Conservation (phyloP, 768 basidiomycete genomes). For the Leccinum fibrillosum region DNA sequence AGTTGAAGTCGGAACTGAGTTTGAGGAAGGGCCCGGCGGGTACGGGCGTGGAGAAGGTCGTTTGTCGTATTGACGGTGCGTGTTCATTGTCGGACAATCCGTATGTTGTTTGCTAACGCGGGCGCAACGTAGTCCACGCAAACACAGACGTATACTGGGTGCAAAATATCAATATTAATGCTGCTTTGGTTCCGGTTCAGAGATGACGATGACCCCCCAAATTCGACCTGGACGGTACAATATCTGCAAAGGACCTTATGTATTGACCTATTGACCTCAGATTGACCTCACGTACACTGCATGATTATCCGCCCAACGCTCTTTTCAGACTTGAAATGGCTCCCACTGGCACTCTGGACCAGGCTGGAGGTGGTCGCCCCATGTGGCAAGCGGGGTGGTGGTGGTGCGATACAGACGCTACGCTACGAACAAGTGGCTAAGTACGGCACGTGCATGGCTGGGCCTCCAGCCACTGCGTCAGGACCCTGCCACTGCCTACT, state of each 20-base stretch:
- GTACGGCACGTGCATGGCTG: too few relatives aligned
- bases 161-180: constrained; percentile 34
- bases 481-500: too few relatives aligned
- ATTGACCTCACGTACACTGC: too few relatives aligned
- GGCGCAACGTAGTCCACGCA: constrained; percentile 41
- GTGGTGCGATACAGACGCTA: too few relatives aligned
- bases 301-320: too few relatives aligned
- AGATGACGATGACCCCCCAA: not conserved
- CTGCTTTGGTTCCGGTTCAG: not conserved
- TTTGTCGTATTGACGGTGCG: constrained; percentile 62
- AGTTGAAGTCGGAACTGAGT: constrained; percentile 49
- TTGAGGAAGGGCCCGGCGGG: constrained; percentile 26
- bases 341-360: too few relatives aligned
- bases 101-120: not conserved
- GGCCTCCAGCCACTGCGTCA: too few relatives aligned
- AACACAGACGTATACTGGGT: constrained; percentile 39
- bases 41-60: constrained; percentile 13
- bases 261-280: too few relatives aligned
- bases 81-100: not conserved
- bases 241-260: not conserved
- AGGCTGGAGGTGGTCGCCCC: too few relatives aligned
- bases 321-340: too few relatives aligned
- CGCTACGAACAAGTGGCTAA: too few relatives aligned
- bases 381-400: too few relatives aligned
- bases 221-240: not conserved